Percentiles rank a stretch among this genome's conserved stretches.
These are phyloP conservation scores for Asclepias syriaca DNA, from an alignment of 257 asterid species.

Conservation along the genomic window DNA sequence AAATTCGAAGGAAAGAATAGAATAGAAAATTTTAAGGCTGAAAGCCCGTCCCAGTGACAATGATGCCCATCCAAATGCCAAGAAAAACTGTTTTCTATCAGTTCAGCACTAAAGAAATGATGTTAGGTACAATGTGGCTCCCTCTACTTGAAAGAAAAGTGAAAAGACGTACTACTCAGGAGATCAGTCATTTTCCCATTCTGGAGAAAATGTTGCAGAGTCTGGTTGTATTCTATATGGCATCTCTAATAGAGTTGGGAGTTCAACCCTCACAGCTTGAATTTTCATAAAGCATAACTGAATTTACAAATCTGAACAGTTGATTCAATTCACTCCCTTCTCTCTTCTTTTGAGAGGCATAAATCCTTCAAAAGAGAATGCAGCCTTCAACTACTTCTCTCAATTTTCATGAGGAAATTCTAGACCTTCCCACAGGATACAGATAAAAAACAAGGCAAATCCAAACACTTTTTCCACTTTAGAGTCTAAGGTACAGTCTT, in stretches of 20 bases:
- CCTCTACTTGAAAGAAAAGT: background rate
- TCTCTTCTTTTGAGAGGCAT: background rate
- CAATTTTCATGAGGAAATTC: background rate
- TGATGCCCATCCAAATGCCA: background rate
- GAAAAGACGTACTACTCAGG: background rate
- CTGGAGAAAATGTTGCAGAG: background rate
- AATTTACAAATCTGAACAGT: background rate
- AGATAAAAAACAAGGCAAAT: background rate
- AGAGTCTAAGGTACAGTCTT: background rate
- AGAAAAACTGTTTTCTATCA: background rate
- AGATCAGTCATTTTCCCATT: background rate
- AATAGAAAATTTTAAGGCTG: too few relatives aligned
- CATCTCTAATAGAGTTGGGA: background rate
- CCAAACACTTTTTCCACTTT: background rate
- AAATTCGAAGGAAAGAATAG: too few relatives aligned
- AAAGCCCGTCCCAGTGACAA: background rate
- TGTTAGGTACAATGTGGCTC: background rate
- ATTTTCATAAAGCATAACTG: background rate
- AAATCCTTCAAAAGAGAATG: background rate
- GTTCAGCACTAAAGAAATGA: background rate
- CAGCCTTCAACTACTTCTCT: too few relatives aligned
- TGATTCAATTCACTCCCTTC: background rate
- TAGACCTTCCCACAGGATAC: background rate
- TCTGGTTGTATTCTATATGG: background rate
- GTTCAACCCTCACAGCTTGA: background rate